Evolutionary conservation across 352 stramenopile species (phyloP).

Genomic region (Phytopythium ostracodes): DNA sequence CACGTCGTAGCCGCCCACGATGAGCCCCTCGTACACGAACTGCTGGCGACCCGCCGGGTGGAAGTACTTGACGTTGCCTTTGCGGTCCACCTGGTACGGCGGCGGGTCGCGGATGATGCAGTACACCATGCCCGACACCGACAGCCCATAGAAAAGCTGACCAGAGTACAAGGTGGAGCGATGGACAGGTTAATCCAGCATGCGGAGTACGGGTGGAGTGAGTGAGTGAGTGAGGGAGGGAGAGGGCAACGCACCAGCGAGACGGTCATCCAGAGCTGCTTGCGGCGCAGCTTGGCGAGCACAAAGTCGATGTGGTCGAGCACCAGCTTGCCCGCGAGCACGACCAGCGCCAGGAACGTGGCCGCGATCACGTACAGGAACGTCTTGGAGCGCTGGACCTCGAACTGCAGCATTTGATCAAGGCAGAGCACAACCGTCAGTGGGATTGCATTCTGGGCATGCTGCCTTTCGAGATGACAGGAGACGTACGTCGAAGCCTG

Average conservation of each 20-base stretch:
- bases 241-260: conserved; percentile 56
- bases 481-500: conserved; percentile 63
- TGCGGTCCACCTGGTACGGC: conserved; percentile 62
- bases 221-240: no score
- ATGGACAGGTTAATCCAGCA: no score
- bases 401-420: conserved; percentile 23
- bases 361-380: conserved; percentile 49
- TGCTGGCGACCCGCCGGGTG: conserved; percentile 78
- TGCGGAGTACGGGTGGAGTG: no score
- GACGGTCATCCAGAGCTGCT: conserved; percentile 85
- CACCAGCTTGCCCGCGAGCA: conserved; percentile 52
- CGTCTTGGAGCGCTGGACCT: conserved; percentile 66
- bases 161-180: no score
- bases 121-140: conserved; percentile 87
- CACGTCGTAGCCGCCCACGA: conserved; percentile 70
- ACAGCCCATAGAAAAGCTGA: conserved; percentile 83
- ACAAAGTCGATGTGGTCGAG: conserved; percentile 67
- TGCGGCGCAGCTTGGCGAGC: conserved; percentile 65
- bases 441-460: no score
- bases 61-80: conserved; percentile 85
- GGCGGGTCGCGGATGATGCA: conserved; percentile 87
- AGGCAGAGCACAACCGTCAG: conserved; percentile 1
- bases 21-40: conserved; percentile 82
- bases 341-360: conserved; percentile 24
- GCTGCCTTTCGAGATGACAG: no score